Evolutionary conservation across 106 monocot species (phyloP).

Genomic region (Dioscorea dumetorum): DNA sequence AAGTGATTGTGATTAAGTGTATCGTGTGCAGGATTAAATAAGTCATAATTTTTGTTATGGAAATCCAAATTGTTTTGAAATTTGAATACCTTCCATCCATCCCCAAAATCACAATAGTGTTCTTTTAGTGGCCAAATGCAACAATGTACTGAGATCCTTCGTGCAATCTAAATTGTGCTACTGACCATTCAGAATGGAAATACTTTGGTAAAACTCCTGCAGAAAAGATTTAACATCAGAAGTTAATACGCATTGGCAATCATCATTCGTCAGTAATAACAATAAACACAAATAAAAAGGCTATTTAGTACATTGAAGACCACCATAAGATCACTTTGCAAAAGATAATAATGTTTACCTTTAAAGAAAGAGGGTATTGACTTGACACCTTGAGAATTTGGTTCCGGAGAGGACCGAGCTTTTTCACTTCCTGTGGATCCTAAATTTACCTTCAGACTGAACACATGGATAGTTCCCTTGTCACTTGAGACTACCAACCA

Average conservation of each 20-base stretch:
- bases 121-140: no score
- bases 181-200: no score
- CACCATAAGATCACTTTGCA: neutral
- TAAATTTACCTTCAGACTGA: slow-evolving; percentile 76
- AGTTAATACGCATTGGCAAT: neutral
- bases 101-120: no score
- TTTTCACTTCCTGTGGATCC: slow-evolving; percentile 52
- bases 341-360: slow-evolving; percentile 31
- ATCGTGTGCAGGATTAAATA: no score
- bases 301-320: no score
- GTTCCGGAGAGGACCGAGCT: slow-evolving; percentile 46
- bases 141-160: no score
- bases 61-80: neutral
- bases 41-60: no score
- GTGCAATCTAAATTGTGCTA: no score
- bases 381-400: slow-evolving; percentile 25
- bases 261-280: neutral
- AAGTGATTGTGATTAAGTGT: no score
- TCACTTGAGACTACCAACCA: no score
- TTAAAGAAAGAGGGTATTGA: slow-evolving; percentile 86
- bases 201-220: slow-evolving; percentile 88
- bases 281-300: no score
- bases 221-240: neutral
- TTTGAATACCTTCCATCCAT: slow-evolving; percentile 46
- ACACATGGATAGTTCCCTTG: slow-evolving; percentile 94